phyloP scores from a whole-genome alignment of 169 alveolate species.

The Eimeria mitis region DNA sequence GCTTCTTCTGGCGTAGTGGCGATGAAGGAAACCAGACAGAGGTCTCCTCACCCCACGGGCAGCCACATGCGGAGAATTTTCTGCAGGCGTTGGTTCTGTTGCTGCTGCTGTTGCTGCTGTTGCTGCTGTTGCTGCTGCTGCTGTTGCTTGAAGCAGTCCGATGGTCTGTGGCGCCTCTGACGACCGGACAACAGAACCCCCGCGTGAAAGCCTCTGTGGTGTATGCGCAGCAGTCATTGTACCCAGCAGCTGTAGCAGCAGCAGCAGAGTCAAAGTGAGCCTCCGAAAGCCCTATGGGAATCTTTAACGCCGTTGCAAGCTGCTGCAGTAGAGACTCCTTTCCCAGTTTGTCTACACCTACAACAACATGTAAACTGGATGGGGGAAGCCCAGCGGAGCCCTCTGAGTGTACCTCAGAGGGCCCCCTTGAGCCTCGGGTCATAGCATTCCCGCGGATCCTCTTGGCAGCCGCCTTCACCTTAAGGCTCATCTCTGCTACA shows the following conservation, averaged over 20 bases:
- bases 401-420: background rate
- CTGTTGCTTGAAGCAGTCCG: background rate
- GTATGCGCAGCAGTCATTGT: background rate
- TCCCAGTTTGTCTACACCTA: background rate
- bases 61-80: conserved; percentile 7
- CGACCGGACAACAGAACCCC: background rate
- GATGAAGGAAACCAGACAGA: background rate
- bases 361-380: background rate
- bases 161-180: background rate
- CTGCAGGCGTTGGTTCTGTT: no score
- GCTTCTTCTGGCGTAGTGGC: background rate
- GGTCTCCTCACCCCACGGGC: background rate
- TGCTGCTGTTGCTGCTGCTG: background rate
- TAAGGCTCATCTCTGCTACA: background rate
- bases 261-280: conserved; percentile 18
- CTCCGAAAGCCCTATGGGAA: conserved; percentile 14
- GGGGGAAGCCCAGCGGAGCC: background rate
- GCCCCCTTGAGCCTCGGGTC: background rate
- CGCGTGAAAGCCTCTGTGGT: background rate
- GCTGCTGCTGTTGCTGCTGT: background rate
- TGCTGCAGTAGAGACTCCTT: conserved; percentile 5
- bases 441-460: background rate
- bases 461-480: background rate
- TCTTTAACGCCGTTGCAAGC: background rate
- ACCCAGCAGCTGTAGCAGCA: background rate